Conservation (phyloP, 164 flowering plant genomes). For the Kingdonia uniflora region DNA sequence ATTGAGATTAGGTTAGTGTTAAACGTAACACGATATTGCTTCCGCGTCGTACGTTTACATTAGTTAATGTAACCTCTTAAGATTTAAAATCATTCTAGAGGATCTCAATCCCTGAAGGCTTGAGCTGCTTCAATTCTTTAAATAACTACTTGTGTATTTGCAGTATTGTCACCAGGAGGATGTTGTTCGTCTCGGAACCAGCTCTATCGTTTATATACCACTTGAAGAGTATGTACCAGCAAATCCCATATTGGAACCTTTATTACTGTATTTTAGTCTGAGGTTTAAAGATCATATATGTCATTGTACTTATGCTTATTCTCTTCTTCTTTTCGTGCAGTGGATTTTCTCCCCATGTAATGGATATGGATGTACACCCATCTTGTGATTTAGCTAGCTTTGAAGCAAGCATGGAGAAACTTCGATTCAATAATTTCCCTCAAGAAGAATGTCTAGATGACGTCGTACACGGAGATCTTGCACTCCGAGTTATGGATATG, state of each 20-base stretch:
- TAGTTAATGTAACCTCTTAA: not conserved
- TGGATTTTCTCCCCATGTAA: slow-evolving; percentile 17
- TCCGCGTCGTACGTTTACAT: not conserved
- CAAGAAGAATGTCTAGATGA: slow-evolving; percentile 21
- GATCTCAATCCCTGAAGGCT: not conserved
- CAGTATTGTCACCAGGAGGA: slow-evolving; percentile 26
- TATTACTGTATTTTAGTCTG: not conserved
- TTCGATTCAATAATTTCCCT: slow-evolving; percentile 6
- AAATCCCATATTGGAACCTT: not conserved
- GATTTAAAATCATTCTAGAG: not conserved
- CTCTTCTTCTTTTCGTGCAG: slow-evolving; percentile 24
- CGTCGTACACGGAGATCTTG: too few relatives aligned
- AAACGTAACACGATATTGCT: too few relatives aligned
- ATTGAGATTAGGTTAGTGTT: too few relatives aligned
- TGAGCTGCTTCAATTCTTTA: not conserved
- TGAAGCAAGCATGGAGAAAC: slow-evolving; percentile 24
- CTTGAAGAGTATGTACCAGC: slow-evolving; percentile 35
- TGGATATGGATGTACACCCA: slow-evolving; percentile 19
- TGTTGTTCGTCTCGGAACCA: slow-evolving; percentile 11
- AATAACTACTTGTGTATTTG: slow-evolving; percentile 5
- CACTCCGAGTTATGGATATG: too few relatives aligned
- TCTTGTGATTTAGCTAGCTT: slow-evolving; percentile 8
- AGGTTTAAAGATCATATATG: not conserved
- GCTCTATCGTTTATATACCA: slow-evolving; percentile 13
- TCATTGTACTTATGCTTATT: not conserved